Evolutionary conservation across 2,329 filamentous ascomycete species (phyloP).

Genomic region (Scorias spongiosa): DNA sequence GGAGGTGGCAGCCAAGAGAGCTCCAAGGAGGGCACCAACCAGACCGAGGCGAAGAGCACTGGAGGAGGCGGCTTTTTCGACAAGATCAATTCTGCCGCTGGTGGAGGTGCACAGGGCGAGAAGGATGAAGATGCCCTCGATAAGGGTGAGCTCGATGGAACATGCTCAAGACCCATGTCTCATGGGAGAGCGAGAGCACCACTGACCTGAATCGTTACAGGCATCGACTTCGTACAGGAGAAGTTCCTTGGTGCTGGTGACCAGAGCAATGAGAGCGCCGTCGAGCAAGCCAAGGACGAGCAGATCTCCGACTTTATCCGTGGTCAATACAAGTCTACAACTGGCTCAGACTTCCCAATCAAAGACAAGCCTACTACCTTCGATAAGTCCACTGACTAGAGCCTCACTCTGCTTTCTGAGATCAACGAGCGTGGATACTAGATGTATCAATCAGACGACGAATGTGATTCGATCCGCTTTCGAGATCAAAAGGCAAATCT

Average conservation of each 20-base stretch:
- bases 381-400: slow-evolving; percentile 10
- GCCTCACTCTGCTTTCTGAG: no score
- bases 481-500: no score
- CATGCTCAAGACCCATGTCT: background rate
- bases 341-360: slow-evolving; percentile 55
- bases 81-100: slow-evolving; percentile 56
- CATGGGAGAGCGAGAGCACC: background rate
- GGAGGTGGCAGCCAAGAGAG: slow-evolving; percentile 19
- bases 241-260: slow-evolving; percentile 53
- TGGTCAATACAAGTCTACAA: slow-evolving; percentile 50
- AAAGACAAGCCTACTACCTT: slow-evolving; percentile 47
- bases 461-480: no score
- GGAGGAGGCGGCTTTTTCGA: slow-evolving; percentile 23
- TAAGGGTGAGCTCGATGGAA: slow-evolving; percentile 49
- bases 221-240: slow-evolving; percentile 64
- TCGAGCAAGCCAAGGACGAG: slow-evolving; percentile 66
- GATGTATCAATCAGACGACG: no score
- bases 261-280: slow-evolving; percentile 54
- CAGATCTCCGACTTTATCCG: slow-evolving; percentile 61
- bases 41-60: slow-evolving; percentile 8
- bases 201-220: slow-evolving; percentile 27
- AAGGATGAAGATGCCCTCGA: slow-evolving; percentile 73
- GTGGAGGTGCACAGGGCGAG: slow-evolving; percentile 59
- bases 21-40: slow-evolving; percentile 14
- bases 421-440: no score